phyloP scores from a whole-genome alignment of 139 green algal species.

The Pleodorina starrii region DNA sequence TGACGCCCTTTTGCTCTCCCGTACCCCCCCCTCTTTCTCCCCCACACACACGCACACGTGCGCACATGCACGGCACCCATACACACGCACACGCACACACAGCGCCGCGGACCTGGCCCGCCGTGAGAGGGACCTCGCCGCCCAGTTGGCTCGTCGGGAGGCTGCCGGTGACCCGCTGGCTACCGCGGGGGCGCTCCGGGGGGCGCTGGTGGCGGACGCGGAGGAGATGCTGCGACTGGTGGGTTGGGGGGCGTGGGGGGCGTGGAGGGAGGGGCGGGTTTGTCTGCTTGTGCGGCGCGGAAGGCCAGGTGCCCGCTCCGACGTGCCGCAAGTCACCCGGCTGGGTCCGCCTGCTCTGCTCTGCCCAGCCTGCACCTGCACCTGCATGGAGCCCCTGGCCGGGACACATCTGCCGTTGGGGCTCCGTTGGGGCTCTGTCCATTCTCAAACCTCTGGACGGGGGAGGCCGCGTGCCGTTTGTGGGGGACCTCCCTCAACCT shows the following conservation, averaged over 20 bases:
- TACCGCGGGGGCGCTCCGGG: not conserved
- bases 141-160: not conserved
- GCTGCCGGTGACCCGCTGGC: not conserved
- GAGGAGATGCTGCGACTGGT: not conserved
- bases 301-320: too few relatives aligned
- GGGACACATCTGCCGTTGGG: too few relatives aligned
- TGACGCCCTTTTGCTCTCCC: too few relatives aligned
- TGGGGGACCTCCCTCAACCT: too few relatives aligned
- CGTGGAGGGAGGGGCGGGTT: not conserved
- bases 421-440: too few relatives aligned
- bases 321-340: too few relatives aligned
- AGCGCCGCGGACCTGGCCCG: not conserved
- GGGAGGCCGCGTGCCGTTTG: too few relatives aligned
- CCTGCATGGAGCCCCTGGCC: too few relatives aligned
- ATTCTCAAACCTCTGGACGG: too few relatives aligned
- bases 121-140: not conserved
- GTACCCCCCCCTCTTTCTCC: not conserved
- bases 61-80: not conserved
- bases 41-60: not conserved
- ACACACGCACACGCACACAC: slow-evolving; percentile 13
- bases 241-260: not conserved
- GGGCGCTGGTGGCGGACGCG: not conserved
- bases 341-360: too few relatives aligned
- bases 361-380: too few relatives aligned
- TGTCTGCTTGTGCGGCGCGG: too few relatives aligned